A percentile compares a stretch with the other conserved stretches of the same genome.
These are phyloP conservation scores for Yamadazyma trypodendri DNA, from an alignment of 1,139 yeast genomes.

Conservation along the genomic window DNA sequence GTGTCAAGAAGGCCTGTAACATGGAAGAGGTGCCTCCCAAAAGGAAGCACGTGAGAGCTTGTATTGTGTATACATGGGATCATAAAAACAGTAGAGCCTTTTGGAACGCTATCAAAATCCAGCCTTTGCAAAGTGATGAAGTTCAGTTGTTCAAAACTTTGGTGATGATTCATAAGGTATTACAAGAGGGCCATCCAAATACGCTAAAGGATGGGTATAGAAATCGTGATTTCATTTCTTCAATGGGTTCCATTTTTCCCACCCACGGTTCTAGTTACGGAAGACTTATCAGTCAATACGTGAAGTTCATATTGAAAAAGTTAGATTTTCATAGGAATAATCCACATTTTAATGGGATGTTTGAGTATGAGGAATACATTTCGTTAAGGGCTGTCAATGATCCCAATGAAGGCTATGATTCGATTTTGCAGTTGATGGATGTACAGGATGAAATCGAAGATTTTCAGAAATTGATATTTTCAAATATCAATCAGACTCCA, in stretches of 20 bases:
- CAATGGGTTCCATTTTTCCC: slow-evolving; percentile 44
- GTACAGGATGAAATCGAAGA: slow-evolving; percentile 84
- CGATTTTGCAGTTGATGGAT: slow-evolving; percentile 80
- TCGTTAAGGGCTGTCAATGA: slow-evolving; percentile 86
- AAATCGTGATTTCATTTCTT: slow-evolving; percentile 50
- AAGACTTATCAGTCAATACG: slow-evolving; percentile 75
- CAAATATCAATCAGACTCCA: slow-evolving; percentile 64
- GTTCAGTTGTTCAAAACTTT: slow-evolving; percentile 86
- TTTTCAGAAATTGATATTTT: slow-evolving; percentile 73
- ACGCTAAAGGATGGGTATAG: slow-evolving; percentile 79
- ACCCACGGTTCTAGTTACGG: slow-evolving; percentile 57
- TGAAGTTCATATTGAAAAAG: slow-evolving; percentile 65
- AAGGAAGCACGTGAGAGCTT: slow-evolving; percentile 90
- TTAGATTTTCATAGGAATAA: slow-evolving; percentile 82
- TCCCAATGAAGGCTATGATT: slow-evolving; percentile 94
- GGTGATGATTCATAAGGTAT: slow-evolving; percentile 85
- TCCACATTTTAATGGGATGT: slow-evolving; percentile 90
- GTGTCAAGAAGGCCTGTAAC: slow-evolving; percentile 84
- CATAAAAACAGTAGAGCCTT: slow-evolving; percentile 83
- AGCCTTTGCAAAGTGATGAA: slow-evolving; percentile 80
- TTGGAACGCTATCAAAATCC: slow-evolving; percentile 80
- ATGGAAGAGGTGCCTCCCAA: slow-evolving; percentile 90
- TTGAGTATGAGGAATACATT: slow-evolving; percentile 93
- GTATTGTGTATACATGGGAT: slow-evolving; percentile 96
- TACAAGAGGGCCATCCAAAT: slow-evolving; percentile 94